A percentile compares a stretch with the other conserved stretches of the same genome.
Conservation (phyloP, 2,329 filamentous ascomycete species). For the Epichloe sylvatica region DNA sequence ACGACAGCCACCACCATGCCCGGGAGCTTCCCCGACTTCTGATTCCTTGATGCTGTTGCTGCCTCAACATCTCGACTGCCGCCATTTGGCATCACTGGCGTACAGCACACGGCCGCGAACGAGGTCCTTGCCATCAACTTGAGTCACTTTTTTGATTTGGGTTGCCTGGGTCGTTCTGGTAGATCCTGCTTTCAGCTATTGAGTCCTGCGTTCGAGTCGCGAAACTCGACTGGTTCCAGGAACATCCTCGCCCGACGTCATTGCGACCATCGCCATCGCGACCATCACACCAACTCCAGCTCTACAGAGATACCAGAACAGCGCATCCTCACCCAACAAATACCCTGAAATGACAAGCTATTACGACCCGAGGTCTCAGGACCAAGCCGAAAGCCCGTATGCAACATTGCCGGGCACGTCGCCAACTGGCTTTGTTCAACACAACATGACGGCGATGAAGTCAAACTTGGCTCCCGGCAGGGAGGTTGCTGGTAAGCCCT, state of each 20-base stretch:
- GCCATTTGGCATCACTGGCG: neutral
- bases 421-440: conserved; percentile 14
- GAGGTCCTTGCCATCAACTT: neutral
- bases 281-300: neutral
- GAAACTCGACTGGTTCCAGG: neutral
- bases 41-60: neutral
- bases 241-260: neutral
- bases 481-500: conserved; percentile 16
- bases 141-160: neutral
- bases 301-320: neutral
- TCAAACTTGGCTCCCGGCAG: conserved; percentile 12
- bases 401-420: conserved; percentile 20
- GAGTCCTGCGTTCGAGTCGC: neutral
- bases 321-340: neutral
- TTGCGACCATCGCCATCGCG: neutral
- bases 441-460: conserved; percentile 21
- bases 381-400: conserved; percentile 16
- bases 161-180: too few species aligned
- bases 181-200: neutral
- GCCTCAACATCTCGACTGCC: neutral
- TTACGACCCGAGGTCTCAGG: conserved; percentile 17
- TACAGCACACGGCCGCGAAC: neutral
- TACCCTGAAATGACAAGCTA: conserved; percentile 14
- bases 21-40: neutral
- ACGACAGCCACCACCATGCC: neutral